Conservation (phyloP, 768 basidiomycete species). For the Russula olivacea region DNA sequence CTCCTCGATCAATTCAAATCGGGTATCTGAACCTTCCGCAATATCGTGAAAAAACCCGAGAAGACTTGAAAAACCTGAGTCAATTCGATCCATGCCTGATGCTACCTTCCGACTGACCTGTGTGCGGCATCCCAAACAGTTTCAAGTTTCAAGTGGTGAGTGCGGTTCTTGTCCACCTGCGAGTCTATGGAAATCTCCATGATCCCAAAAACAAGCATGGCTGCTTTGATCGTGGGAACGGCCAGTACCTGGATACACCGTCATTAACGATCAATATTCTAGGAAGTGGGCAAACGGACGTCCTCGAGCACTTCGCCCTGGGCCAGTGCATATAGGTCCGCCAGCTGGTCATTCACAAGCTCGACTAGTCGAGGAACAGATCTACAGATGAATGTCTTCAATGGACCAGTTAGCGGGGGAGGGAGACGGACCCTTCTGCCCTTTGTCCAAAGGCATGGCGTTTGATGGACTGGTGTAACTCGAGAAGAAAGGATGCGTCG, state of each 20-base stretch:
- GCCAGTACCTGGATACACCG: constrained; percentile 1
- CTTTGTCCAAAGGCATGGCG: constrained; percentile 12
- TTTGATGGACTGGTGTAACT: constrained; percentile 18
- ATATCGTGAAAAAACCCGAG: constrained; percentile 9
- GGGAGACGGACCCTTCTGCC: constrained; percentile 13
- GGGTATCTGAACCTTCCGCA: constrained; percentile 4
- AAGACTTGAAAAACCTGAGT: constrained; percentile 5
- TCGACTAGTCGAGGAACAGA: constrained; percentile 15
- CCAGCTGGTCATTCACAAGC: constrained; percentile 16
- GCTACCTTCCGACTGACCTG: background rate
- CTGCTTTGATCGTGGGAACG: constrained; percentile 13
- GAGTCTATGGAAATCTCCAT: constrained; percentile 13
- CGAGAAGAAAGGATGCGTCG: constrained; percentile 19
- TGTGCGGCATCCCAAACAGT: constrained; percentile 10
- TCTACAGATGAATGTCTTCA: constrained; percentile 3
- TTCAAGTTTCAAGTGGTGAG: constrained; percentile 16
- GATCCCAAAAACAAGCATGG: constrained; percentile 19
- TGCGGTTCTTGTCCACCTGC: constrained; percentile 15
- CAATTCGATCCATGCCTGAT: background rate
- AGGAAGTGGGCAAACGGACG: constrained; percentile 6
- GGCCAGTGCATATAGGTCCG: constrained; percentile 17
- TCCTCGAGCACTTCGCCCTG: constrained; percentile 19
- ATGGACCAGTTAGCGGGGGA: background rate
- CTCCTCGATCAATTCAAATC: background rate
- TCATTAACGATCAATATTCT: constrained; percentile 4